phyloP scores from a whole-genome alignment of 139 green algal species.

The Asterochloris sp. region DNA sequence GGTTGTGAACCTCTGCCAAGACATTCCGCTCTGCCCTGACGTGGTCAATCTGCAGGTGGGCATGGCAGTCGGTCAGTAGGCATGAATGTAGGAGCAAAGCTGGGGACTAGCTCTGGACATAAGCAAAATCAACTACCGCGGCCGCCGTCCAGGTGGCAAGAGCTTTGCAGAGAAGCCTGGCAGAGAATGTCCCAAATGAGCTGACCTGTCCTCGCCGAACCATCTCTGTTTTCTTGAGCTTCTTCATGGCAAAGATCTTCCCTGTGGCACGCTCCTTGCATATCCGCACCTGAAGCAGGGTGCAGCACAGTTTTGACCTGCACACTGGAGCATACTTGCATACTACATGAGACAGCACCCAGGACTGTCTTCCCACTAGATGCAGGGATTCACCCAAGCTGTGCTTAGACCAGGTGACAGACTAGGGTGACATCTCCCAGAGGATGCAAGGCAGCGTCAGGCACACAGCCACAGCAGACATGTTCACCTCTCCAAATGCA shows the following conservation, averaged over 20 bases:
- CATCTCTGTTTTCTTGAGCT: conserved; percentile 96
- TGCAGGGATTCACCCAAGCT: background rate
- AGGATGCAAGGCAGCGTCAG: background rate
- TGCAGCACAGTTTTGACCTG: background rate
- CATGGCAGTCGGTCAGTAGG: too few relatives aligned
- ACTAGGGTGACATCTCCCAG: too few relatives aligned
- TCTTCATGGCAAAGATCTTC: conserved; percentile 96
- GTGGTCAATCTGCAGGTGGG: conserved; percentile 74
- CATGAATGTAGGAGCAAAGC: too few relatives aligned
- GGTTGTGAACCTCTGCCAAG: conserved; percentile 86
- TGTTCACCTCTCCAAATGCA: conserved; percentile 90
- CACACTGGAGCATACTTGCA: background rate
- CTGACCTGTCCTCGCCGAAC: conserved; percentile 83
- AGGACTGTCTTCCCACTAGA: background rate
- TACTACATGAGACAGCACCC: background rate
- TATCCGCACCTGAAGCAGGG: conserved; percentile 70
- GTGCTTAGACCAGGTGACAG: too few relatives aligned
- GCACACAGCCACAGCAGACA: background rate
- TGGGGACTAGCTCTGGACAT: too few relatives aligned
- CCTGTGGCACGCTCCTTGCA: conserved; percentile 73
- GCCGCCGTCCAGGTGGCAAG: too few relatives aligned
- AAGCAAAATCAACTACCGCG: background rate
- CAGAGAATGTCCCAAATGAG: background rate
- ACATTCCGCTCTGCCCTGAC: conserved; percentile 95
- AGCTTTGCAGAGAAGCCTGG: background rate